Conservation (phyloP, 2,329 filamentous ascomycete genomes). For the Ophiostoma novo-ulmi region DNA sequence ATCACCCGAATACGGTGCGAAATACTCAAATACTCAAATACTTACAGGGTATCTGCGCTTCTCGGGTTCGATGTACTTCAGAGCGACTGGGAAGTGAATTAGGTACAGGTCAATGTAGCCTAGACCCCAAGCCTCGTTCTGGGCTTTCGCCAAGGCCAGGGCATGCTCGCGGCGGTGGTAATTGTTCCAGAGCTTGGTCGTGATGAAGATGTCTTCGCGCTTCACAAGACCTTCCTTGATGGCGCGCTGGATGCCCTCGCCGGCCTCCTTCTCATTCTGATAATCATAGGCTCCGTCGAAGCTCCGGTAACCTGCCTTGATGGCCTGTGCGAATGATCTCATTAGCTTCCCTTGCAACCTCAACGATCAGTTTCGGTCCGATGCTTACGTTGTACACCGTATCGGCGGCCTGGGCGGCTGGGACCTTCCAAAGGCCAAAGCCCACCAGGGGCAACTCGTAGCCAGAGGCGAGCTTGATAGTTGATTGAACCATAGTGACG, state of each 20-base stretch:
- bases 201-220: constrained; percentile 58
- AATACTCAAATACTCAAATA: too few species aligned
- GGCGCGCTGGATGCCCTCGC: constrained; percentile 55
- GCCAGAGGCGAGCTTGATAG: constrained; percentile 25
- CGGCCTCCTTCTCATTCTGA: constrained; percentile 61
- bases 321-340: constrained; percentile 33
- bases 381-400: constrained; percentile 52
- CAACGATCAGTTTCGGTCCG: not conserved
- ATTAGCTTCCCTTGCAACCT: too few species aligned
- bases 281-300: constrained; percentile 55
- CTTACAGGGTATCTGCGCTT: too few species aligned
- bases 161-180: constrained; percentile 51
- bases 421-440: constrained; percentile 42
- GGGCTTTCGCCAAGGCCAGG: constrained; percentile 49
- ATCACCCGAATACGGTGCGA: too few species aligned
- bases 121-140: constrained; percentile 24
- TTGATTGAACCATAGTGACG: too few species aligned
- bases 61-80: too few species aligned
- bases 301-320: constrained; percentile 49
- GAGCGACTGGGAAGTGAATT: too few species aligned
- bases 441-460: constrained; percentile 38
- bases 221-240: constrained; percentile 57
- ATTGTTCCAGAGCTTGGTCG: constrained; percentile 55
- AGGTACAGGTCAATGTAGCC: too few species aligned
- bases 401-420: constrained; percentile 36